Percentiles rank a stretch among this genome's conserved stretches.
phyloP scores from a whole-genome alignment of 2,329 filamentous ascomycete genomes.

The Ceratocystis colombiana region DNA sequence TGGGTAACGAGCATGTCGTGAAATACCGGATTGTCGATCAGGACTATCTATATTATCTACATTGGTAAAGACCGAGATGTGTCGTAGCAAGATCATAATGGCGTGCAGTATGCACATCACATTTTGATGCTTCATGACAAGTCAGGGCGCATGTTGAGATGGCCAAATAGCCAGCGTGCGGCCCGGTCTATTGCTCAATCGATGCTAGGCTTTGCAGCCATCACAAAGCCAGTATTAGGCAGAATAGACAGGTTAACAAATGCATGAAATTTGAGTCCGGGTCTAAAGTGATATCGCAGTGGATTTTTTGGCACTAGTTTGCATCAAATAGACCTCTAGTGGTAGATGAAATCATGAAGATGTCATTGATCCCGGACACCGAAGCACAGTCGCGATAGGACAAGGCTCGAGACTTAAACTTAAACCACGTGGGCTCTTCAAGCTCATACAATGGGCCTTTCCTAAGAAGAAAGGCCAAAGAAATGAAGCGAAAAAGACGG shows the following conservation, averaged over 20 bases:
- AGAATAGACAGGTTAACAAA: neutral
- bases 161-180: no score
- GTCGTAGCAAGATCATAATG: neutral
- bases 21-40: neutral
- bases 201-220: no score
- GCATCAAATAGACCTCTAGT: neutral
- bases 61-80: neutral
- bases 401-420: neutral
- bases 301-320: neutral
- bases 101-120: neutral
- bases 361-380: neutral
- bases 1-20: neutral
- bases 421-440: constrained; percentile 12
- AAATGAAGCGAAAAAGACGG: neutral
- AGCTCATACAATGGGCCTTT: neutral
- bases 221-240: no score
- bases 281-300: no score
- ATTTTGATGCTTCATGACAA: no score
- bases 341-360: neutral
- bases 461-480: neutral
- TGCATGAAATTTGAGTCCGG: neutral
- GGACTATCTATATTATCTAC: neutral
- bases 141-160: no score
- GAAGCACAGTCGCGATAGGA: neutral
- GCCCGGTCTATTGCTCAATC: no score